phyloP scores from a whole-genome alignment of 1,139 yeast genomes.

The Suhomyces terraborum region DNA sequence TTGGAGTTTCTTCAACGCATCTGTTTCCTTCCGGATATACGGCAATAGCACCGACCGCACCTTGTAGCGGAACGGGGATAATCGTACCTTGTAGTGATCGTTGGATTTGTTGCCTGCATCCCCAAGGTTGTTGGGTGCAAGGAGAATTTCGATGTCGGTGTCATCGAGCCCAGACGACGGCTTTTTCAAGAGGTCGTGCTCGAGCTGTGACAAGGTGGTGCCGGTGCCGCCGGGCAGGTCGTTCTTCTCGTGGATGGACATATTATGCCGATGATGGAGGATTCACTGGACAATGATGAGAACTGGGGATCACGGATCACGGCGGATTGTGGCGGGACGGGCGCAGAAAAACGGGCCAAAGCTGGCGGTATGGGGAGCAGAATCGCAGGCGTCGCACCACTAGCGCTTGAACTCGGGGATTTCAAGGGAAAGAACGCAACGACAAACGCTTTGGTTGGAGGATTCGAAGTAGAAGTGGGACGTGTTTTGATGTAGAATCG shows the following conservation, averaged over 20 bases:
- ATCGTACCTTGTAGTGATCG: conserved; percentile 61
- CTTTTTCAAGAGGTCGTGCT: conserved; percentile 13
- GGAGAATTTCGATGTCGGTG: conserved; percentile 19
- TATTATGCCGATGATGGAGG: background rate
- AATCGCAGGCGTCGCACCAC: background rate
- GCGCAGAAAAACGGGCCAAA: conserved; percentile 1
- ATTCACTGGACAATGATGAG: background rate
- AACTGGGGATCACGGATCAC: background rate
- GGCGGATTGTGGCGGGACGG: too few relatives aligned
- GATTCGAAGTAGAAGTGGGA: background rate
- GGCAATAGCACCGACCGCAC: conserved; percentile 61
- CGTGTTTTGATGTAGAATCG: conserved; percentile 1
- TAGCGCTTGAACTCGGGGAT: background rate
- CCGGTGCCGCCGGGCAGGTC: conserved; percentile 7
- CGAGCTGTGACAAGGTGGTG: conserved; percentile 13
- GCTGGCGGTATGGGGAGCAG: background rate
- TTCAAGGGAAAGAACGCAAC: background rate
- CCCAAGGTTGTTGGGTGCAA: conserved; percentile 19
- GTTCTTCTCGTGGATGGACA: conserved; percentile 3
- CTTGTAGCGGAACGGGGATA: conserved; percentile 61
- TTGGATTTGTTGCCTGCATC: conserved; percentile 77
- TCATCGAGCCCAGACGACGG: conserved; percentile 16
- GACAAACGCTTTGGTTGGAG: background rate
- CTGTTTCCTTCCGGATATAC: conserved; percentile 67
- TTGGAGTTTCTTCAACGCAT: conserved; percentile 61